phyloP scores from a whole-genome alignment of 2,329 filamentous ascomycete genomes.

The Byssothecium circinans region DNA sequence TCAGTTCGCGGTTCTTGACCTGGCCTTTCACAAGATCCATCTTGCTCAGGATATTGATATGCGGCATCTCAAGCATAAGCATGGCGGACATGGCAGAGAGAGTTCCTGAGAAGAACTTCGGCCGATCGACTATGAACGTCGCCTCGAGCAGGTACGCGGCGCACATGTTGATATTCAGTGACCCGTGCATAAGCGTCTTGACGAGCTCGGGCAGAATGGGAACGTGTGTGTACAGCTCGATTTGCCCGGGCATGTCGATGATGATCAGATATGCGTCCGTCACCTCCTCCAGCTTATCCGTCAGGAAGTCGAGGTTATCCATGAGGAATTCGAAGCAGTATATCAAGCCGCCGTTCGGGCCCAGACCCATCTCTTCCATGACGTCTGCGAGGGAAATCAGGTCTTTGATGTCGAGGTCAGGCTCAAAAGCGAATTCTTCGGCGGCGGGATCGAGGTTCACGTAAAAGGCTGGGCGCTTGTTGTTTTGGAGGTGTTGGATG shows the following conservation, averaged over 20 bases:
- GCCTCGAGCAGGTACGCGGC: conserved; percentile 93
- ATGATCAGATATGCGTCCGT: conserved; percentile 97
- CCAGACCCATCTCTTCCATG: conserved; percentile 91
- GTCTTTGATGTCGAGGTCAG: conserved; percentile 93
- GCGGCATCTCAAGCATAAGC: conserved; percentile 96
- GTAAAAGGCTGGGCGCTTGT: conserved; percentile 93
- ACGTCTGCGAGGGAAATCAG: conserved; percentile 92
- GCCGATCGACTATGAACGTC: conserved; percentile 91
- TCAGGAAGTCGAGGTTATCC: conserved; percentile 90
- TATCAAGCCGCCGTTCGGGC: conserved; percentile 89
- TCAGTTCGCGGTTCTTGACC: conserved; percentile 82
- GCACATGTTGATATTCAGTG: conserved; percentile 86
- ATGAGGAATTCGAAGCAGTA: conserved; percentile 97
- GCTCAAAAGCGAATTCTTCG: conserved; percentile 86
- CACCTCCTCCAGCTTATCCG: conserved; percentile 78
- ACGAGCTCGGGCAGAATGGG: conserved; percentile 86
- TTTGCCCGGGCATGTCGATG: conserved; percentile 98
- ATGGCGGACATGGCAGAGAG: conserved; percentile 97
- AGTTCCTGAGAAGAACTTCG: conserved; percentile 96
- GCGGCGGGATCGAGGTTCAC: conserved; percentile 97
- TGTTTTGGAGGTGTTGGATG: conserved; percentile 88
- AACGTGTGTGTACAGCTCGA: conserved; percentile 97
- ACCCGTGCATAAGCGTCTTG: conserved; percentile 77
- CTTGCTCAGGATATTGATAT: conserved; percentile 94
- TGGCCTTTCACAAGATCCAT: conserved; percentile 96